phyloP scores from a whole-genome alignment of 2,329 filamentous ascomycete species.

The Malbranchea zuffiana region DNA sequence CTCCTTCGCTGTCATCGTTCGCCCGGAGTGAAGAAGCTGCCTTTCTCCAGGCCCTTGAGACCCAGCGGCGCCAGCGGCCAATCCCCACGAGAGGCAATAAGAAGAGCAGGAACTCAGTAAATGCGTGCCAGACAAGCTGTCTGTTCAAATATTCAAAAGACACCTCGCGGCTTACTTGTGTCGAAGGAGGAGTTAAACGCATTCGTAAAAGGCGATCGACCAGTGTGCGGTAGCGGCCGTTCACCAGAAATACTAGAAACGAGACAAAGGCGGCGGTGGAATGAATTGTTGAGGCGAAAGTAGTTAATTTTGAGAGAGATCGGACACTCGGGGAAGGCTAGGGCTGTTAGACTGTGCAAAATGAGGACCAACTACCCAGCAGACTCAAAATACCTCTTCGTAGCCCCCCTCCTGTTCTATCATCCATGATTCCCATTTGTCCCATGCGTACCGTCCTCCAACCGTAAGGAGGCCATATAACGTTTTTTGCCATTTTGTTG shows the following conservation, averaged over 20 bases:
- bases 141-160: conserved; percentile 97
- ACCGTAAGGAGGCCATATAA: conserved; percentile 78
- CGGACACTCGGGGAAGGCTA: conserved; percentile 41
- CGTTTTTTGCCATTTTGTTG: conserved; percentile 71
- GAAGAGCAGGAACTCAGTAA: conserved; percentile 96
- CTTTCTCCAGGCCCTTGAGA: conserved; percentile 76
- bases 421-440: conserved; percentile 81
- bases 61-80: conserved; percentile 80
- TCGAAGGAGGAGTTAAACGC: conserved; percentile 72
- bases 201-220: conserved; percentile 76
- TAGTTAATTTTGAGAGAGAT: conserved; percentile 57
- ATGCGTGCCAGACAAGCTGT: conserved; percentile 98
- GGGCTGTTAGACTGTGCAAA: background rate
- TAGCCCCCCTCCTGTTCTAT: conserved; percentile 66
- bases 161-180: conserved; percentile 78
- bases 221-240: conserved; percentile 82
- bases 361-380: background rate
- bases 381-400: conserved; percentile 40
- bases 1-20: conserved; percentile 40
- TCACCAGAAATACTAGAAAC: conserved; percentile 82
- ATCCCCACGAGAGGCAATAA: conserved; percentile 94
- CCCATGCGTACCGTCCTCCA: conserved; percentile 80
- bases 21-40: conserved; percentile 53
- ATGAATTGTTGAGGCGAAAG: conserved; percentile 59
- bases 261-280: conserved; percentile 71